Evolutionary conservation across 805 yeast species (phyloP), one percentile per base, ranked within the genome.

Genomic region (Candida nonsorbophila): DNA sequence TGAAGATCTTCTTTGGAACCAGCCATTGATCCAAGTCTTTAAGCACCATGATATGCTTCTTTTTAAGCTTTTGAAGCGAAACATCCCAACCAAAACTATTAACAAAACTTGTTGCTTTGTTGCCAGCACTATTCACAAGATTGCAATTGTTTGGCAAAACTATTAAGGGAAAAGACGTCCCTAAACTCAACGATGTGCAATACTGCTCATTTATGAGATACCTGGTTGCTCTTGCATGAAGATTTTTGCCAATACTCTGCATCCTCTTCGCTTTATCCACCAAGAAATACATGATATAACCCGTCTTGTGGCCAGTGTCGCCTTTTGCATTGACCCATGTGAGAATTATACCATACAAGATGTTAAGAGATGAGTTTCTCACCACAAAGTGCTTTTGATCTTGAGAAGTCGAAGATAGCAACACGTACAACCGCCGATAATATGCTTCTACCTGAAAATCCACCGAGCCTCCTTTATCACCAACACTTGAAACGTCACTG

Each of bases 181-280:
- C 80, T 20, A 68, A 41, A 8, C 60, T 37, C 3, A 75, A 38
- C 4, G 38, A 45, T 7, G 45, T 44, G 38, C 77, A 72, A 6
- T 54, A 46, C 30, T 56, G 50, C 27, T 71, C 76, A 19, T 59
- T 55, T 4, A 54, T 42, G 14, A 76, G 53, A 44, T 74, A 73
- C 32, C 71, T 51, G 25, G 73, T 53, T 0, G 79, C 80, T 23
- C 74, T 53, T 4, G 63, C 57, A 41, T 75, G 78, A 20, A 76
- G 48, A 35, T 70, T 70, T 29, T 67, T 66, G 4, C 79, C 80
- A 19, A 75, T 67, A 31, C 73, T 67, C 51, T 75, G 77, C 12
- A 66, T 55, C 26, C 80, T 50, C 33, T 73, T 70, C 6, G 75
- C 51, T 26, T 66, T 69, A 38, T 72, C 80, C 4, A 77, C 83